Evolutionary conservation across 371 early-diverging fungal species (phyloP), one percentile per base, ranked within the genome.

Genomic region (Apophysomyces trapeziformis): DNA sequence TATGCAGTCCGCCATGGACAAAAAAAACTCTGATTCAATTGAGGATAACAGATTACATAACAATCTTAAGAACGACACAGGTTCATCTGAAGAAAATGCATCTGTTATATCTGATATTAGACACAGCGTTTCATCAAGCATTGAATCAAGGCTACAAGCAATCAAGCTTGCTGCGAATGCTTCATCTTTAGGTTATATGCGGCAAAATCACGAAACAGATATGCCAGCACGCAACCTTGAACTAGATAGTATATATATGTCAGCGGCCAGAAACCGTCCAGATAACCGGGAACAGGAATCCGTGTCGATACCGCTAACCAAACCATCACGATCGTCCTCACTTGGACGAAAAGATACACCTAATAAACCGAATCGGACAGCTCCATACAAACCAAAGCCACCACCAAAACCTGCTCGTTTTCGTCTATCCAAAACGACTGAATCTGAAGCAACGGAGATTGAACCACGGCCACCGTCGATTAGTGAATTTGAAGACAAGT

Each of bases 361-460:
- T 14, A 57, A 47, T 12, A 26, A 26, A 21, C 54, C 9, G n/a
- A 5, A 5, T 18, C 21, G 21, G 21, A 50, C 54, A 11, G 54
- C 18, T 3, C 38, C 41, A 61, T 68, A 61, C 50, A 60, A 39
- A 66, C 60, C 59, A 68, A 77, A 61, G 9, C 79, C 82, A 1
- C 82, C 82, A 37, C 82, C 82, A 0, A 82, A 82, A 57, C 82
- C 82, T 7, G 79, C 82, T 8, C 65, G 79, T 32, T 76, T 82
- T 58, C 75, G 82, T 50, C 26, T 66, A 12, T 65, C 80, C 5
- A 65, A 64, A 16, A 56, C 60, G 38, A 59, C 45, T n/a, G 60
- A 65, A 61, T 46, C 64, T 26, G 18, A 39, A 13, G 14, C 46
- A 61, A 14, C 50, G 62, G 21, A 61, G 44, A 59, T 7, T 46